Percentiles rank a stretch among this genome's conserved stretches.
phyloP scores from a whole-genome alignment of 2,329 filamentous ascomycete genomes.

The Cladosporium oxysporum region DNA sequence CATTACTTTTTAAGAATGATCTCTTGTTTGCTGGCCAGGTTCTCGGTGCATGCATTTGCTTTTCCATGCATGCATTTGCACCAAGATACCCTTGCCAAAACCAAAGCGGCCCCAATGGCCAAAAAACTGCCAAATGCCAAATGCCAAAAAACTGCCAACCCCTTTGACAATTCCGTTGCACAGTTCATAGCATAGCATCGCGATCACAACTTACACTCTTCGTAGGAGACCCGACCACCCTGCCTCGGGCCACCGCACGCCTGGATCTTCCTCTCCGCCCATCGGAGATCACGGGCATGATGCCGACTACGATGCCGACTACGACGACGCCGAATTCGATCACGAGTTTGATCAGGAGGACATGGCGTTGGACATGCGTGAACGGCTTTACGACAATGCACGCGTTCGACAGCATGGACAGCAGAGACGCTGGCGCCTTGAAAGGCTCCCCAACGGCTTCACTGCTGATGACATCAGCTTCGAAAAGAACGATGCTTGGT shows the following conservation, averaged over 20 bases:
- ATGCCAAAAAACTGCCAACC: neutral
- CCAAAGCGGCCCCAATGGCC: neutral
- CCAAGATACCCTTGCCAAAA: neutral
- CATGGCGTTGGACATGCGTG: neutral
- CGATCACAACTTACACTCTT: neutral
- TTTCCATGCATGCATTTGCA: neutral
- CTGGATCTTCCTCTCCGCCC: neutral
- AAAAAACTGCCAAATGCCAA: neutral
- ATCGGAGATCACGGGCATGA: neutral
- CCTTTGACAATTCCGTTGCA: neutral
- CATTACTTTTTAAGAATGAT: neutral
- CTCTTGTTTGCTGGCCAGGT: too few species aligned
- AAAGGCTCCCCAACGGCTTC: neutral
- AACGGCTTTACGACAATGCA: neutral
- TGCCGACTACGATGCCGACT: neutral
- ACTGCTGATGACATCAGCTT: neutral
- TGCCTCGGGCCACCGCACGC: neutral
- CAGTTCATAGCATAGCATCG: neutral
- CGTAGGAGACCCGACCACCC: neutral
- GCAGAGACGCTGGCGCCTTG: neutral
- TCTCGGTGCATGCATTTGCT: neutral
- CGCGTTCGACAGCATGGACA: neutral
- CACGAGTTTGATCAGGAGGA: neutral
- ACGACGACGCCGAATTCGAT: neutral
- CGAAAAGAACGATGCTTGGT: neutral